phyloP scores from a whole-genome alignment of 106 monocot species.

The Apostasia ramifera region DNA sequence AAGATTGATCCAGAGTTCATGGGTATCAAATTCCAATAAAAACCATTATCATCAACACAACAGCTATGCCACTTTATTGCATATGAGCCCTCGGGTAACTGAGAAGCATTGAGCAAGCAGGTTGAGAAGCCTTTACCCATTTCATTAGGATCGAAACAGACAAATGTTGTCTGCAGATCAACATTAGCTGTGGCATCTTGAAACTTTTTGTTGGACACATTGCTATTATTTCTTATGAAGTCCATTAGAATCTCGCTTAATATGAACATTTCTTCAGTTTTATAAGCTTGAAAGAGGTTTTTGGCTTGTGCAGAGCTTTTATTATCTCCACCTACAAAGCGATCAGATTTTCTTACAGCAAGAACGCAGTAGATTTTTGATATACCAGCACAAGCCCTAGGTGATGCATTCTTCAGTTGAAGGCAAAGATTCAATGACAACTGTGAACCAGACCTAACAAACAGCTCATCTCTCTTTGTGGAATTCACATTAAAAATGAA shows the following conservation, averaged over 20 bases:
- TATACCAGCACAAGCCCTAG: conserved; percentile 5
- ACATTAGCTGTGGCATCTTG: neutral
- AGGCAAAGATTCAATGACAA: conserved; percentile 57
- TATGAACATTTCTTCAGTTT: conserved; percentile 24
- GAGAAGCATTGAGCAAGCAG: conserved; percentile 69
- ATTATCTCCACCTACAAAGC: neutral
- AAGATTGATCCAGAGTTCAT: conserved; percentile 30
- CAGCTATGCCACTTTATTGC: conserved; percentile 74
- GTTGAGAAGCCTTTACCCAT: conserved; percentile 52
- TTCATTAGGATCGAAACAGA: conserved; percentile 28
- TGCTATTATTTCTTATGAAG: conserved; percentile 10
- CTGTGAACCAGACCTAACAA: conserved; percentile 19
- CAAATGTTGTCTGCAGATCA: conserved; percentile 27
- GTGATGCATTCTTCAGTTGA: conserved; percentile 37
- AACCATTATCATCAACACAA: conserved; percentile 39
- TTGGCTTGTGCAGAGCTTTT: conserved; percentile 11
- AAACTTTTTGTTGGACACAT: neutral
- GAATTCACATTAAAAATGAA: conserved; percentile 40
- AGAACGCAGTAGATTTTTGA: conserved; percentile 48
- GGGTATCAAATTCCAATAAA: conserved; percentile 49
- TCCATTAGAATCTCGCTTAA: conserved; percentile 30
- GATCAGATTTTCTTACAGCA: conserved; percentile 20
- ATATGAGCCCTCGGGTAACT: conserved; percentile 63
- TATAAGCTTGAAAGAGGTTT: conserved; percentile 7
- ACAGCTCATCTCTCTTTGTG: conserved; percentile 15